Evolutionary conservation across 2,329 filamentous ascomycete species (phyloP), one percentile per base, ranked within the genome.

Genomic region (Hortaea sp.): DNA sequence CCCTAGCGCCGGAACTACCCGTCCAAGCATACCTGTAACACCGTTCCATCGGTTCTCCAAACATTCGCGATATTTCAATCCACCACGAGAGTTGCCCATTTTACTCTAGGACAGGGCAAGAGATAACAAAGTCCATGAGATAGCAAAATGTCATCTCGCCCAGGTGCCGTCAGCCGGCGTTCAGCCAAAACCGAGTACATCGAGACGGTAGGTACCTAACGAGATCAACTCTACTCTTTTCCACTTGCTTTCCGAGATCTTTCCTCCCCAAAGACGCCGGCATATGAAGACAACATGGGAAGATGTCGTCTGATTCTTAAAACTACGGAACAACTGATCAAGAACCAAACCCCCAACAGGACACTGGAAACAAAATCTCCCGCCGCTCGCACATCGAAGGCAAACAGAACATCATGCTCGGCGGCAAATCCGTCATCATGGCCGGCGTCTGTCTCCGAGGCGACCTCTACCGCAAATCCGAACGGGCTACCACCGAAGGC

Each of bases 301-400:
- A n/a, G n/a, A n/a, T n/a, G n/a, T n/a, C n/a, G n/a, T n/a, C n/a
- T n/a, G n/a, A n/a, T n/a, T n/a, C n/a, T n/a, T n/a, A n/a, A n/a
- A n/a, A n/a, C 20, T 5, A 3, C 39, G n/a, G 20, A 37, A 11
- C 7, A 5, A 31, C n/a, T 29, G 39, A 42, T 29, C 49, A 49
- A 20, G 49, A 37, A 29, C 7, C 13, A 7, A 28, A 20, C 2
- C 20, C 20, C 20, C 20, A 38, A 12, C 56, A 94, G 89, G 90
- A 97, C 69, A 95, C 89, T 2, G 92, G 92, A 56, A 98, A 98
- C 77, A 97, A 97, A 72, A 92, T 98, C 60, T 90, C 89, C 35
- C 87, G 92, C 55, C 88, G 88, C 57, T 86, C 88, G 51, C 82
- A 84, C 63, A 87, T 98, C 57, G 85, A 94, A 61, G 92, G 92